These are phyloP conservation scores for Polytrichum formosum DNA, from an alignment of 225 moss, liverwort and hornwort genomes.

Conservation along the genomic window DNA sequence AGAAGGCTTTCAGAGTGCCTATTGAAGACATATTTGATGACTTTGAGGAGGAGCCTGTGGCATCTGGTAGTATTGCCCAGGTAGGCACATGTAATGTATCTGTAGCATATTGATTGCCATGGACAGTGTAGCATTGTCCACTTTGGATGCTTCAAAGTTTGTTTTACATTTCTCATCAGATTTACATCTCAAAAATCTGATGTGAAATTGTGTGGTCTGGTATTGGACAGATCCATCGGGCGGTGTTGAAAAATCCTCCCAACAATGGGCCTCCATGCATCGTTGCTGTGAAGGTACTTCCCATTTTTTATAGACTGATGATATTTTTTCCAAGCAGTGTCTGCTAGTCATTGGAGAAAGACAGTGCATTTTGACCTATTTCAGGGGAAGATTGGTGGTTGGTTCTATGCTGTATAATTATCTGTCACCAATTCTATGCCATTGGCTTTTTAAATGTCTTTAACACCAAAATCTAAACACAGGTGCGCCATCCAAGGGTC, in stretches of 20 bases:
- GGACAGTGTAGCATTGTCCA: not conserved
- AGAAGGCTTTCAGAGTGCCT: conserved; percentile 72
- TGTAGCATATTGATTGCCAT: not conserved
- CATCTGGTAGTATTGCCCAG: conserved; percentile 97
- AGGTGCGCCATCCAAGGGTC: conserved; percentile 90
- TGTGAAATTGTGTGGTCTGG: not conserved
- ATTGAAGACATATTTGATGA: conserved; percentile 83
- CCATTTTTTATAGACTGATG: no score
- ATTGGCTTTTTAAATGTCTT: no score
- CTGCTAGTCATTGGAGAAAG: no score
- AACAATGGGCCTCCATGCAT: conserved; percentile 43
- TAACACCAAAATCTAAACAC: conserved; percentile 3
- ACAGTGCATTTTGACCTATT: no score
- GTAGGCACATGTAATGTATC: conserved; percentile 22
- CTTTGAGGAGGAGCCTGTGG: conserved; percentile 82
- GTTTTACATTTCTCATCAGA: no score
- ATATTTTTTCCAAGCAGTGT: no score
- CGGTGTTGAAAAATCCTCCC: conserved; percentile 52
- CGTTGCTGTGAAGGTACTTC: conserved; percentile 83
- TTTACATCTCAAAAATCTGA: no score
- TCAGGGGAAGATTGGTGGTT: no score
- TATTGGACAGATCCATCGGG: conserved; percentile 65
- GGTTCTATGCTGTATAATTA: no score
- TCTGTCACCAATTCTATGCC: no score
- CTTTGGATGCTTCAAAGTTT: no score